phyloP scores from a whole-genome alignment of 1,284 basidiomycete species.

The Cutaneotrichosporon cavernicola region DNA sequence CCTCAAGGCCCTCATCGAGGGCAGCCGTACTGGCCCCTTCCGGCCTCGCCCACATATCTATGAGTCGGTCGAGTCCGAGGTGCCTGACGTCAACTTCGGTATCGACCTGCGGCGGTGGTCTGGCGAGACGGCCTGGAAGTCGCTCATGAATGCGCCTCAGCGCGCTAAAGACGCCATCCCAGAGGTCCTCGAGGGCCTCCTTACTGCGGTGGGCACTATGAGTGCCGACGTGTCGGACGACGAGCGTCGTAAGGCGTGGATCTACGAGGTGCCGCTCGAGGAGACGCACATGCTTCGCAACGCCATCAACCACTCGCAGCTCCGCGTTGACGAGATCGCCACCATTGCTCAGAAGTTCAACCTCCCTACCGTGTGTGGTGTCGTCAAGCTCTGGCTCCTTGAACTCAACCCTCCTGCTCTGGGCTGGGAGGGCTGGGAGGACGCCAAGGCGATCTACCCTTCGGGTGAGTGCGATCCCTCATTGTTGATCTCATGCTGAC shows the following conservation, averaged over 20 bases:
- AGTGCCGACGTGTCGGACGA: conserved; percentile 67
- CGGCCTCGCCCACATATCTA: conserved; percentile 75
- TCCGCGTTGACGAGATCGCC: conserved; percentile 63
- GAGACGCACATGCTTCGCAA: conserved; percentile 80
- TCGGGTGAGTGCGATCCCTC: conserved; percentile 39
- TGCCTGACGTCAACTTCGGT: conserved; percentile 80
- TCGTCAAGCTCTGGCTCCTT: conserved; percentile 75
- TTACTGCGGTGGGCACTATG: conserved; percentile 64
- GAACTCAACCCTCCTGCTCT: conserved; percentile 77
- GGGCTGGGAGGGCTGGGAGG: conserved; percentile 83
- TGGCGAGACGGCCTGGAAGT: conserved; percentile 60
- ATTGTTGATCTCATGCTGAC: conserved; percentile 23
- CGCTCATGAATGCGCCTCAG: conserved; percentile 37
- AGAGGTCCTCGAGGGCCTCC: conserved; percentile 68
- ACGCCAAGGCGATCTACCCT: conserved; percentile 78
- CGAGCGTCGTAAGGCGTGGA: conserved; percentile 87
- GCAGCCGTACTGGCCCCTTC: conserved; percentile 86
- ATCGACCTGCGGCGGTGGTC: conserved; percentile 84
- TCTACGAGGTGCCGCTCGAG: conserved; percentile 79
- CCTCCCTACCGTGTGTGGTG: conserved; percentile 76
- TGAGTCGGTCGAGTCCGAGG: conserved; percentile 74
- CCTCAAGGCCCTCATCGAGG: conserved; percentile 66
- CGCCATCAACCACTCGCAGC: conserved; percentile 69
- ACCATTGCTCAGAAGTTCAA: conserved; percentile 74
- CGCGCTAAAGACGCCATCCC: conserved; percentile 65